Base-by-base conservation (phyloP, 1,284 basidiomycete genomes). In the Sporisorium graminicola region DNA sequence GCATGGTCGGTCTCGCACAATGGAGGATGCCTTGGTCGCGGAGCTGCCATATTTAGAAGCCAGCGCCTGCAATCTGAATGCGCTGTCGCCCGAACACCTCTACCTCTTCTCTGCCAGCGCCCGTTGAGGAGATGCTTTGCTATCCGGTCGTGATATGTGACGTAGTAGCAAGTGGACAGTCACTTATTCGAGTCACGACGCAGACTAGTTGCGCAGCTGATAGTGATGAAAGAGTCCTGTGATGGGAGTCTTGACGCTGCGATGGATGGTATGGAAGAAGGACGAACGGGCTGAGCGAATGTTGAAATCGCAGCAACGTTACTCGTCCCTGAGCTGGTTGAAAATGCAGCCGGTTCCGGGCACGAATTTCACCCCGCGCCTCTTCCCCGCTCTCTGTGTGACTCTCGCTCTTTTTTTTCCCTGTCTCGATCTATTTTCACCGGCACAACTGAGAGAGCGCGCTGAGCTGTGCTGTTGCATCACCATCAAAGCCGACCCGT, bases 1-100 rank as follows among this genome's bases (percentile, higher is more conserved):
- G 68, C 56, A n/a, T 64, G 49, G 61, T 77, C 69, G 35, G 69
- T 77, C 63, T 77, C 74, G 56, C 74, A 77, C 59, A 77, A 63
- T 64, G 65, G 74, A 26, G 69, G 74, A 61, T 69, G 74, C n/a
- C 52, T 49, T 6, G 72, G 67, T 26, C 72, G 65, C 58, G 56
- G 58, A 29, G 59, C 58, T 24, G 62, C 52, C 72, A 74, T 74
- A 13, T 4, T 59, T 20, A 18, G 33, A n/a, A n/a, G n/a, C n/a
- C n/a, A n/a, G n/a, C n/a, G n/a, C 22, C 35, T 26, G 26, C 20
- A 20, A 37, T 24, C 5, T 24, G 16, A 13, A 18, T 18, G 24
- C 18, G n/a, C 37, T 27, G 18, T 20, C 26, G 13, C 40, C 42
- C 31, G 10, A 14, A 27, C 53, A 9, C 16, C 29, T 35, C 31